Evolutionary conservation across 2,329 filamentous ascomycete species (phyloP), one percentile per base, ranked within the genome.

Genomic region (Pyrenochaeta sp.): DNA sequence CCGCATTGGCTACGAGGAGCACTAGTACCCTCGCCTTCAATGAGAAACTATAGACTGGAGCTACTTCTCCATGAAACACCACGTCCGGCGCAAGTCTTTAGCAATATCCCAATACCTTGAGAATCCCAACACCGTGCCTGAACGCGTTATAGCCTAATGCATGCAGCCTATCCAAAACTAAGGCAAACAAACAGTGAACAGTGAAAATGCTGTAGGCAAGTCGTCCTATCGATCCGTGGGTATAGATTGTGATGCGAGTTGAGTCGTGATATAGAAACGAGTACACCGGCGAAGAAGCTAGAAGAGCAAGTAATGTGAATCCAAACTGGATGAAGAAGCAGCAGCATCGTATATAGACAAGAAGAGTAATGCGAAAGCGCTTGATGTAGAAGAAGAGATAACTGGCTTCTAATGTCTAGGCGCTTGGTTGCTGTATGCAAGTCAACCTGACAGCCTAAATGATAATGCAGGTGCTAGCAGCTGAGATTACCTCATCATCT

Each of bases 401-500:
- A 56, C 61, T 46, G 56, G 66, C 52, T 51, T 62, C 49, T 50
- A 51, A 60, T 58, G 56, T 65, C 56, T 68, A 44, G 61, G 60
- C 59, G 59, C 61, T 59, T 54, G 64, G 62, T 50, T 67, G 62
- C 62, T 67, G 46, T 56, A 59, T 60, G 58, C 60, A 62, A 62
- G 61, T 65, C 54, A 65, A 65, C 42, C 63, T 50, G 64, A 67
- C 67, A 64, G 62, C 66, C 63, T 39, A n/a, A 56, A 46, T 50
- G 51, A 57, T 60, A 58, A 64, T 49, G 43, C 54, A 46, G 58
- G 48, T 46, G 49, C 52, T 58, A 62, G 52, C 56, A 50, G 50
- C 44, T 36, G 50, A 54, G 50, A 50, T 65, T 73, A 72, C 65
- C 73, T 78, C 74, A 83, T 77, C 77, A 83, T 73, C 43, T 78